Conservation (phyloP, 78 protist species). For the Dictyostelium discoideum region DNA sequence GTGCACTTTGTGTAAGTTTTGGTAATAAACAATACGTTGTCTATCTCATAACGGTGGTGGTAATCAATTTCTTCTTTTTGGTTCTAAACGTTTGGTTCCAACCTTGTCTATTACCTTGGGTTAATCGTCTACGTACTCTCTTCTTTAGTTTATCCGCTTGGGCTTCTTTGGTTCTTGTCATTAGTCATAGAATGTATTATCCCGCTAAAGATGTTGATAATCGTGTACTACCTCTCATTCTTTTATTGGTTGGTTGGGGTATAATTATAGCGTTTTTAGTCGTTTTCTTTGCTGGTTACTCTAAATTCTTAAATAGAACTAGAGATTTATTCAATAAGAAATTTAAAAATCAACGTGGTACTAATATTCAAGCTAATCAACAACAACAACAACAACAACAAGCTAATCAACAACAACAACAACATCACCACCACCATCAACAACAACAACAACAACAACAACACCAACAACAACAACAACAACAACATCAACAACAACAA, state of each 20-base stretch:
- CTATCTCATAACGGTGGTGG: slow-evolving; percentile 24
- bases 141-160: slow-evolving; percentile 48
- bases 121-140: slow-evolving; percentile 58
- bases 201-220: neutral
- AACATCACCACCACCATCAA: neutral
- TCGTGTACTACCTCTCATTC: slow-evolving; percentile 26
- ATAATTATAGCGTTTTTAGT: slow-evolving; percentile 38
- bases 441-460: neutral
- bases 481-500: neutral
- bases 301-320: slow-evolving; percentile 15
- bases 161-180: slow-evolving; percentile 63
- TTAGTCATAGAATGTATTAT: slow-evolving; percentile 24
- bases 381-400: neutral
- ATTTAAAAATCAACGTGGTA: neutral
- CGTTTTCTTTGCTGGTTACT: slow-evolving; percentile 18
- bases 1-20: slow-evolving; percentile 70
- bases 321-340: slow-evolving; percentile 8
- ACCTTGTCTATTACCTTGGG: slow-evolving; percentile 73
- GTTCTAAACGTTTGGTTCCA: slow-evolving; percentile 49
- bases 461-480: neutral
- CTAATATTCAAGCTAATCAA: neutral
- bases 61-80: slow-evolving; percentile 69
- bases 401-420: neutral
- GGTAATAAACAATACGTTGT: slow-evolving; percentile 31
- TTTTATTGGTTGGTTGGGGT: slow-evolving; percentile 70